phyloP scores from a whole-genome alignment of 2,329 filamentous ascomycete genomes.

The Venturia effusa region DNA sequence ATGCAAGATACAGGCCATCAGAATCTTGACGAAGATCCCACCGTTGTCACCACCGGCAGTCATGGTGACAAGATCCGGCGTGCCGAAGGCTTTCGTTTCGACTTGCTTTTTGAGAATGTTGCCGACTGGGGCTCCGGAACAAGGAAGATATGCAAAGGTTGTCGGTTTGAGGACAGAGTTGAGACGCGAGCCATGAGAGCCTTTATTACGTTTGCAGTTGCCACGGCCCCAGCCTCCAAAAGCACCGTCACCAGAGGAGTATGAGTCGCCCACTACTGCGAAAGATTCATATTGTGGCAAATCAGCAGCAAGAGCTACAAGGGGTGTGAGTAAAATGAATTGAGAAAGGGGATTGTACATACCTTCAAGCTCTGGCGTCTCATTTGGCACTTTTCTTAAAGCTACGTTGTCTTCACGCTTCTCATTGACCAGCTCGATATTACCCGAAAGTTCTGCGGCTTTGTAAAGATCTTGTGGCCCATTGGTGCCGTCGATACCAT shows the following conservation, averaged over 20 bases:
- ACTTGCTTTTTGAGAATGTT: constrained; percentile 3
- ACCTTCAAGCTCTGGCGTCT: background rate
- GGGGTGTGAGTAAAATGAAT: background rate
- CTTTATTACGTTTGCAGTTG: constrained; percentile 2
- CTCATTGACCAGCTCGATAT: background rate
- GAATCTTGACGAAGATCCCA: background rate
- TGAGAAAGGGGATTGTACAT: background rate
- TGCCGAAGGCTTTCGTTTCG: background rate
- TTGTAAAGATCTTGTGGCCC: background rate
- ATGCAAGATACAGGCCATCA: background rate
- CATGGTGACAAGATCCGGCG: constrained; percentile 1
- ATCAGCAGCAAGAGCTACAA: background rate
- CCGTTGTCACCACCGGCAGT: constrained; percentile 4
- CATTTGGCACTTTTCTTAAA: background rate
- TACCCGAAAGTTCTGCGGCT: background rate
- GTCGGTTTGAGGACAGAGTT: constrained; percentile 3
- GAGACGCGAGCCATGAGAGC: constrained; percentile 1
- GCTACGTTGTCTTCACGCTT: background rate
- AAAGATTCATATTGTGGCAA: background rate
- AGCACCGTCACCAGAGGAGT: constrained; percentile 5
- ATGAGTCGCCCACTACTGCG: constrained; percentile 4
- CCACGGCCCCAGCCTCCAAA: background rate
- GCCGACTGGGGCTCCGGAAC: background rate
- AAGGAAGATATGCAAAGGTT: background rate
- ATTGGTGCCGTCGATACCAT: background rate